phyloP scores from a whole-genome alignment of 192 early-diverging fungal species.

The Rhizophlyctis rosea region DNA sequence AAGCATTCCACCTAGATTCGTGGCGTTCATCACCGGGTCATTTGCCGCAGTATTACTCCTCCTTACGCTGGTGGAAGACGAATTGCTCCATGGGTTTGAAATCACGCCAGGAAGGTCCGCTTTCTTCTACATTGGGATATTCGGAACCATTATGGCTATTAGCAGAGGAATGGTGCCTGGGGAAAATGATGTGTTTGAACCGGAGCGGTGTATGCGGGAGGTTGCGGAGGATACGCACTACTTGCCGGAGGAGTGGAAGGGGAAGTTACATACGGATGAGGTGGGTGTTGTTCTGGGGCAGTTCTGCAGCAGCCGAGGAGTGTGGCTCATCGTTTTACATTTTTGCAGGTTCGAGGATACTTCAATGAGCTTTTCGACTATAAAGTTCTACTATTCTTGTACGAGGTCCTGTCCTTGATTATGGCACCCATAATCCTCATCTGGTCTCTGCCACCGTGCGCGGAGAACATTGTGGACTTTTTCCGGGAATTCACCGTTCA shows the following conservation, averaged over 20 bases:
- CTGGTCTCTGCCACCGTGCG: slow-evolving; percentile 68
- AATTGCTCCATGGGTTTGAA: slow-evolving; percentile 85
- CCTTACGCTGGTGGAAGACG: slow-evolving; percentile 80
- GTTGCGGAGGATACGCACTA: slow-evolving; percentile 90
- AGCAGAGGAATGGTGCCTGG: slow-evolving; percentile 78
- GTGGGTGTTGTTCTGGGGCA: slow-evolving; percentile 35
- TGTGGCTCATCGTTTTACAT: slow-evolving; percentile 2
- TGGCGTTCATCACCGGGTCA: slow-evolving; percentile 84
- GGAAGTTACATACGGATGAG: slow-evolving; percentile 74
- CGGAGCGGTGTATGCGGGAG: slow-evolving; percentile 66
- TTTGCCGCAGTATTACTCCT: slow-evolving; percentile 82
- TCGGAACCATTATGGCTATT: slow-evolving; percentile 77
- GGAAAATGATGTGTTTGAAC: slow-evolving; percentile 79
- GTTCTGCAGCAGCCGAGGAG: neutral
- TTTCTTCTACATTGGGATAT: slow-evolving; percentile 92
- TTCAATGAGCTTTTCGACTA: slow-evolving; percentile 78
- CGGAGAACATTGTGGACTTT: slow-evolving; percentile 84
- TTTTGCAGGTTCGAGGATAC: slow-evolving; percentile 65
- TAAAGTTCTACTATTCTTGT: slow-evolving; percentile 73
- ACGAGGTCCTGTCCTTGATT: slow-evolving; percentile 78
- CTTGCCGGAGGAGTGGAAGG: slow-evolving; percentile 81
- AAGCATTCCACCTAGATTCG: slow-evolving; percentile 56
- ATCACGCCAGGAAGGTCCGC: slow-evolving; percentile 83
- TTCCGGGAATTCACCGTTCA: slow-evolving; percentile 94
- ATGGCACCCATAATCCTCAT: slow-evolving; percentile 83